Conservation (phyloP, 148 eudicot species). For the Dysphania ambrosioides region DNA sequence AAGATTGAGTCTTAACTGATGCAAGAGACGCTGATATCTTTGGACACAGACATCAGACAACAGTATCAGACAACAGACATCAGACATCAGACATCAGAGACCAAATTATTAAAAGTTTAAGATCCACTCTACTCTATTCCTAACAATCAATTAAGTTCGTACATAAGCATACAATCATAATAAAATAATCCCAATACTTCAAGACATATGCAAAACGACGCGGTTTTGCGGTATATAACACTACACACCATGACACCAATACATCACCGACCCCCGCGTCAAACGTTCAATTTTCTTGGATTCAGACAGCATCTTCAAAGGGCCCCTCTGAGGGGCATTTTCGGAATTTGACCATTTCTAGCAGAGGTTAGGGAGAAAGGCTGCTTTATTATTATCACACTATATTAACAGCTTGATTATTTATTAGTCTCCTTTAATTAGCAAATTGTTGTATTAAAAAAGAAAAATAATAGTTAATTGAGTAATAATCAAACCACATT, state of each 20-base stretch:
- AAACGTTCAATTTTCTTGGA: constrained; percentile 20
- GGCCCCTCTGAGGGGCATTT: constrained; percentile 26
- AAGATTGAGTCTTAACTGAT: neutral
- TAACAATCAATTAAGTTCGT: too few relatives aligned
- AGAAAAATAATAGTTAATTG: neutral
- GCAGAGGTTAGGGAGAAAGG: neutral
- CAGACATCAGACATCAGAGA: too few relatives aligned
- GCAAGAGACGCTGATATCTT: neutral
- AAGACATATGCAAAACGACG: constrained; percentile 18
- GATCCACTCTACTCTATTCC: too few relatives aligned
- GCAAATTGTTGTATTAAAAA: too few relatives aligned
- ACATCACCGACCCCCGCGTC: constrained; percentile 30
- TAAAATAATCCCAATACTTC: neutral
- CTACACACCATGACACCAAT: neutral
- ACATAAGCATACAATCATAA: too few relatives aligned
- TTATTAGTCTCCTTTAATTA: too few relatives aligned
- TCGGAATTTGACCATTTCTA: constrained; percentile 10
- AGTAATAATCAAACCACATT: constrained; percentile 1
- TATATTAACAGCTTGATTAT: too few relatives aligned
- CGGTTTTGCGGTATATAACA: constrained; percentile 9
- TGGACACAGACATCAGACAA: neutral
- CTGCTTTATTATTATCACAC: neutral
- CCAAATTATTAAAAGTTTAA: too few relatives aligned
- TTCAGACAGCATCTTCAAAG: constrained; percentile 16
- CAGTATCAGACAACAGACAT: too few relatives aligned